Conservation (phyloP, 768 basidiomycete species). For the Lactifluus subvellereus region DNA sequence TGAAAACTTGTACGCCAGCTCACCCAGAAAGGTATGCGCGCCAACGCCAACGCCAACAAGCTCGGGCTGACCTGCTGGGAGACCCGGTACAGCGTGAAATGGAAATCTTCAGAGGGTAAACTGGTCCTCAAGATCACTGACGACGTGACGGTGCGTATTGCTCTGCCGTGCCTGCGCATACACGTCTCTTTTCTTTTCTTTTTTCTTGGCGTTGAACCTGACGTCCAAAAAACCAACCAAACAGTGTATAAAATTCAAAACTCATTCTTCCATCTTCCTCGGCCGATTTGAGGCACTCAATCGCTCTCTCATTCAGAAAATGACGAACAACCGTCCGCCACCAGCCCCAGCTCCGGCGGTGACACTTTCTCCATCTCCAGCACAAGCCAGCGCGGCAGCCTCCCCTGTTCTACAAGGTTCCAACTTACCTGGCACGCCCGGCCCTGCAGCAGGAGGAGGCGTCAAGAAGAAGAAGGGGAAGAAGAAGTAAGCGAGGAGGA, state of each 20-base stretch:
- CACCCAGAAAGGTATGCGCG: slow-evolving; percentile 63
- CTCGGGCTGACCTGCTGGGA: slow-evolving; percentile 31
- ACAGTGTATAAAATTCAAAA: slow-evolving; percentile 96
- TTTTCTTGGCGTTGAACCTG: neutral
- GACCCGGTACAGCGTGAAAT: slow-evolving; percentile 91
- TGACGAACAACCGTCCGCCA: slow-evolving; percentile 56
- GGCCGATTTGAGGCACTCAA: slow-evolving; percentile 96
- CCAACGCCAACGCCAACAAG: neutral
- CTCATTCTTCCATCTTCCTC: slow-evolving; percentile 88
- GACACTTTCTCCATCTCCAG: neutral
- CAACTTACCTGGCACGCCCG: slow-evolving; percentile 14
- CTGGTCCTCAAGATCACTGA: slow-evolving; percentile 94
- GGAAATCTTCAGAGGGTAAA: slow-evolving; percentile 78
- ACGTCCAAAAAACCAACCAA: neutral
- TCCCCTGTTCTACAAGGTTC: slow-evolving; percentile 5
- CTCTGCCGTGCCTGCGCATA: neutral
- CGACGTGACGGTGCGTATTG: slow-evolving; percentile 65
- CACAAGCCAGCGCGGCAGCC: slow-evolving; percentile 13
- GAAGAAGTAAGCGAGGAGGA: slow-evolving; percentile 70
- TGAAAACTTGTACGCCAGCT: slow-evolving; percentile 73
- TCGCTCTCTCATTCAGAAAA: slow-evolving; percentile 77
- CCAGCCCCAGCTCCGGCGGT: slow-evolving; percentile 4
- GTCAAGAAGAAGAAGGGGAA: slow-evolving; percentile 81
- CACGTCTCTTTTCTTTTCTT: neutral
- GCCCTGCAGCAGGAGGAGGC: slow-evolving; percentile 44